Percentiles rank a stretch among this genome's conserved stretches.
Conservation (phyloP, 2,329 filamentous ascomycete species). For the Talaromyces verruculosus region DNA sequence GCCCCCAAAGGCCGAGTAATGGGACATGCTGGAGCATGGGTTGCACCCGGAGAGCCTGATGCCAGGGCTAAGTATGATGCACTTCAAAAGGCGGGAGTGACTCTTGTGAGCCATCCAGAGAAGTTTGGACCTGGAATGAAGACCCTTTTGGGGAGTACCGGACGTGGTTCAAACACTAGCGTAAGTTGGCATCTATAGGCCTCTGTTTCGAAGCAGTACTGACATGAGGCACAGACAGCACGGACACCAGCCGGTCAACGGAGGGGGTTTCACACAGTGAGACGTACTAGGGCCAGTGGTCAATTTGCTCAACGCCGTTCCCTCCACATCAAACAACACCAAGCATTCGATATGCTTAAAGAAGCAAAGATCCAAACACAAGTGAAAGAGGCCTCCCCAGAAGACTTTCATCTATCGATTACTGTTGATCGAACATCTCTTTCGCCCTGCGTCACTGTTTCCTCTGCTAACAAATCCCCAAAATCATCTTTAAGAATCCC, state of each 20-base stretch:
- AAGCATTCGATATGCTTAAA: conserved; percentile 58
- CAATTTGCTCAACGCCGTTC: conserved; percentile 46
- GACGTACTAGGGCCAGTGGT: conserved; percentile 23
- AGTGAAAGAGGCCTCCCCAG: conserved; percentile 36
- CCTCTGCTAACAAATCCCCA: conserved; percentile 51
- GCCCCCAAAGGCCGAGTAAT: conserved; percentile 67
- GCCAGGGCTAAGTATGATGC: conserved; percentile 65
- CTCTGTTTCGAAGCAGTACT: conserved; percentile 11
- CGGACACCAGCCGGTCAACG: conserved; percentile 40
- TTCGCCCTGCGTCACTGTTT: conserved; percentile 64
- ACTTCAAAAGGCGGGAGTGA: conserved; percentile 65
- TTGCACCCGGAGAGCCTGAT: conserved; percentile 63
- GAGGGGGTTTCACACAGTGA: conserved; percentile 54
- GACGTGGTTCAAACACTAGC: conserved; percentile 27
- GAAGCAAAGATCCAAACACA: conserved; percentile 50
- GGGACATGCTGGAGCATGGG: conserved; percentile 77
- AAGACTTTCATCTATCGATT: conserved; percentile 59
- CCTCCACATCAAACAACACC: conserved; percentile 57
- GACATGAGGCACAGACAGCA: conserved; percentile 24
- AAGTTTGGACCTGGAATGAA: conserved; percentile 71
- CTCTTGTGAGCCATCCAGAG: conserved; percentile 72
- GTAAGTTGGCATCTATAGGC: conserved; percentile 26
- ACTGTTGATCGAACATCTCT: conserved; percentile 63
- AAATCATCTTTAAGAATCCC: conserved; percentile 57
- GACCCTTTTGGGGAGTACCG: conserved; percentile 52